phyloP scores from a whole-genome alignment of 352 stramenopile genomes.

The Paralagenidium karlingii region DNA sequence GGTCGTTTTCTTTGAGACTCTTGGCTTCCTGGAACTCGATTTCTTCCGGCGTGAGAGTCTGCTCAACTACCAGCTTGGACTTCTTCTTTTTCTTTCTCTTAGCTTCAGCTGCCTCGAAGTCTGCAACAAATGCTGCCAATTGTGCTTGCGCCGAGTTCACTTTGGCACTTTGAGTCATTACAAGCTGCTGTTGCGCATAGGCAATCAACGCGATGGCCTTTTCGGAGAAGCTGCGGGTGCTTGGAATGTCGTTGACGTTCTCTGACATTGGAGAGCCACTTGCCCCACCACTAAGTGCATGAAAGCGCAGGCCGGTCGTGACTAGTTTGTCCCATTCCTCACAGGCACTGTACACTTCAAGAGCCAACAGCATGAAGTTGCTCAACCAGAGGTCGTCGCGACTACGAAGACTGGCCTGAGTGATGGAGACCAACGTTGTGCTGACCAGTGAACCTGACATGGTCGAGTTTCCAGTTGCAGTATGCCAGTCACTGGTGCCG shows the following conservation, averaged over 20 bases:
- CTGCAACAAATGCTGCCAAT: conserved; percentile 18
- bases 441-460: conserved; percentile 9
- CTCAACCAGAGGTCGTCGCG: conserved; percentile 38
- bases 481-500: background rate
- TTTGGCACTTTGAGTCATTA: conserved; percentile 14
- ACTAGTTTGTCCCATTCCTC: conserved; percentile 45
- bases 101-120: conserved; percentile 38
- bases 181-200: conserved; percentile 51
- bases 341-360: conserved; percentile 16
- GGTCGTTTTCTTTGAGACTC: conserved; percentile 14
- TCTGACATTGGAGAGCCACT: too few species aligned
- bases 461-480: background rate
- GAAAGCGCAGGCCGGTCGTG: conserved; percentile 32
- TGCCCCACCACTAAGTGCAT: conserved; percentile 19
- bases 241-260: conserved; percentile 11
- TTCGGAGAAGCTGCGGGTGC: conserved; percentile 37
- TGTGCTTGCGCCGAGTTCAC: conserved; percentile 17
- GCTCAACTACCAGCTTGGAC: conserved; percentile 55
- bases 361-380: conserved; percentile 20
- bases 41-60: conserved; percentile 46
- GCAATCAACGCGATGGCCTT: conserved; percentile 38
- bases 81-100: conserved; percentile 85
- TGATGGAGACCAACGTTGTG: conserved; percentile 19
- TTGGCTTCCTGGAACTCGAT: conserved; percentile 38
- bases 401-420: conserved; percentile 15